Base-by-base conservation (phyloP, 1,284 basidiomycete genomes). In the Bjerkandera adusta region DNA sequence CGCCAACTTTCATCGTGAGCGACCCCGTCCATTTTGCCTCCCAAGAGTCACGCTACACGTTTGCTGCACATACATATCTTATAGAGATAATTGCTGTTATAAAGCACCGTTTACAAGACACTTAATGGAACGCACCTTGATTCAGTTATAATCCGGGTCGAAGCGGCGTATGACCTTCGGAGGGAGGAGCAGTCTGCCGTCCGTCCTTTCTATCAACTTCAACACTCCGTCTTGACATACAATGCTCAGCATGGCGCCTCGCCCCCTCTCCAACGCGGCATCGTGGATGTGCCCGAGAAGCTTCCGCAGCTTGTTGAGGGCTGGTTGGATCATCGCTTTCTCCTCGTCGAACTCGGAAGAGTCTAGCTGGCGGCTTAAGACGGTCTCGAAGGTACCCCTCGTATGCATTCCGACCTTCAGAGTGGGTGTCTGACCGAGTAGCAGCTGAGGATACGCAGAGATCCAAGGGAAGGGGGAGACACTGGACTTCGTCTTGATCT, bases 351-450 rank as follows among this genome's bases (percentile, higher is more conserved):
- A 26, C 27, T 42, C 43, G 5, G 48, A 43, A 6, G 30, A 38
- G 5, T 43, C 45, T n/a, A 50, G 39, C 27, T 45, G 27, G 13
- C 5, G 27, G 11, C 43, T 24, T 20, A 33, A 21, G 8, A 46
- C 32, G n/a, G 33, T 29, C 15, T 25, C 34, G 47, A 71, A 72
- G 1, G 8, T 41, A 3, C 71, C 70, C 1, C 47, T 26, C 4
- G 40, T 45, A 47, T 73, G 71, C 36, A 53, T 54, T 1, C 68
- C 72, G 43, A 71, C 43, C 36, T 67, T 64, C 16, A 73, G 53
- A 45, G 57, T 59, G 4, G 60, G 55, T 3, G 68, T 74, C 51
- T 72, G 69, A 4, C 70, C 69, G n/a, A 75, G 52, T 46, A 60
- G 69, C 15, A 72, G 38, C 50, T 74, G 70, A 1, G 68, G 63